Percentiles rank a stretch among this genome's conserved stretches.
Evolutionary conservation across 306 rosid genomes (phyloP).

Genomic region (Benincasa hispida): DNA sequence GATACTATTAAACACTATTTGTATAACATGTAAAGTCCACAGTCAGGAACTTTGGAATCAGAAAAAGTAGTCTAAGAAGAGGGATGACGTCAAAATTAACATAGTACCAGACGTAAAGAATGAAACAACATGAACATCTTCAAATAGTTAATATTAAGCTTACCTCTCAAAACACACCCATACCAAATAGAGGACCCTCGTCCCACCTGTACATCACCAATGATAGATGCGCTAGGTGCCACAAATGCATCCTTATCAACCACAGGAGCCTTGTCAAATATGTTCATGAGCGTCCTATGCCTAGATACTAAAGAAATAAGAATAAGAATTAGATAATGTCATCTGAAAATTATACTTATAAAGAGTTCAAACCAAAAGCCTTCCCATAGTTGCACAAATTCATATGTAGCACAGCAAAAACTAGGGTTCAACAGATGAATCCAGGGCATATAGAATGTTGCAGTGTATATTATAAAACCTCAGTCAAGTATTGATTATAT

Average conservation of each 20-base stretch:
- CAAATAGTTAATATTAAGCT: neutral
- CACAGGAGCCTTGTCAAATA: constrained; percentile 56
- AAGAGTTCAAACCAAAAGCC: neutral
- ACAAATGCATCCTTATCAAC: constrained; percentile 82
- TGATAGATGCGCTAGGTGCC: constrained; percentile 81
- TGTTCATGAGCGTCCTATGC: constrained; percentile 88
- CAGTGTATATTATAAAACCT: neutral
- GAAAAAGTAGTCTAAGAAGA: neutral
- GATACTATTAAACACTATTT: neutral
- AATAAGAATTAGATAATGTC: neutral
- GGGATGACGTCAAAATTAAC: neutral
- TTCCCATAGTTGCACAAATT: neutral
- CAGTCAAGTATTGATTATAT: neutral
- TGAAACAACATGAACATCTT: neutral
- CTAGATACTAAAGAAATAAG: constrained; percentile 46
- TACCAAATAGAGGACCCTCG: constrained; percentile 82
- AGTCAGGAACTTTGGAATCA: neutral
- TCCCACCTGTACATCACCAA: constrained; percentile 70
- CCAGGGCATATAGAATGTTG: neutral
- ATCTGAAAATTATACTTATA: neutral
- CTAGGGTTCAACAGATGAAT: neutral
- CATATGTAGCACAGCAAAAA: neutral
- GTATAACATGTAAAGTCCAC: neutral
- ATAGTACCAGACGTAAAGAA: neutral
- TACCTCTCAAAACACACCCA: constrained; percentile 93